These are phyloP conservation scores for Mrakia frigida DNA, from an alignment of 768 basidiomycete species.

Conservation along the genomic window DNA sequence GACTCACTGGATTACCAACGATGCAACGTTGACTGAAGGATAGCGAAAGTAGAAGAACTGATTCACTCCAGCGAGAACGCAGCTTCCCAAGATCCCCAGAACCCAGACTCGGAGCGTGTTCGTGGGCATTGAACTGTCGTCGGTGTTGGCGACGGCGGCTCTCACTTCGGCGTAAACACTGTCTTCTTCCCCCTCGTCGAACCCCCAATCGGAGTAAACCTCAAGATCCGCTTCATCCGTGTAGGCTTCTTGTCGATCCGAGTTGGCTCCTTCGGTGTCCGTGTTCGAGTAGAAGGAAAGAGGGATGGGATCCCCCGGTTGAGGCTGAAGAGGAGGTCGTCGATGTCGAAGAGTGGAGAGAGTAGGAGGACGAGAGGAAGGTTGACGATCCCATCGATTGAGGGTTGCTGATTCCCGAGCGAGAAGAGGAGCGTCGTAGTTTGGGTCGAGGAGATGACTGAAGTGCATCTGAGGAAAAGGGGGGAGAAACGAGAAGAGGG, in stretches of 20 bases:
- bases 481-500: not conserved
- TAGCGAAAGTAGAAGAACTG: conserved; percentile 33
- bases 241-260: not conserved
- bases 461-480: conserved; percentile 19
- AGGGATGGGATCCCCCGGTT: not conserved
- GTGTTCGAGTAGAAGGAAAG: conserved; percentile 15
- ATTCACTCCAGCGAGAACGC: conserved; percentile 24
- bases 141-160: conserved; percentile 31
- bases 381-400: conserved; percentile 8
- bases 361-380: not conserved
- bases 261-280: not conserved
- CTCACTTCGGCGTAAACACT: conserved; percentile 30
- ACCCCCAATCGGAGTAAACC: conserved; percentile 29
- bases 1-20: conserved; percentile 24
- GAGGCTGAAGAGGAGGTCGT: not conserved
- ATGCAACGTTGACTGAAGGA: conserved; percentile 22
- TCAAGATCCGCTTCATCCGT: conserved; percentile 8
- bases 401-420: conserved; percentile 20
- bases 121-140: conserved; percentile 29
- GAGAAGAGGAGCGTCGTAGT: conserved; percentile 26
- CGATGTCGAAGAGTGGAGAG: not conserved
- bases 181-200: conserved; percentile 32
- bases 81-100: not conserved
- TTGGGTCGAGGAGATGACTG: conserved; percentile 30
- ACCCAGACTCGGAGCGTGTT: conserved; percentile 33